Evolutionary conservation across 2,329 filamentous ascomycete genomes (phyloP).

Genomic region (Aspergillus sojae): DNA sequence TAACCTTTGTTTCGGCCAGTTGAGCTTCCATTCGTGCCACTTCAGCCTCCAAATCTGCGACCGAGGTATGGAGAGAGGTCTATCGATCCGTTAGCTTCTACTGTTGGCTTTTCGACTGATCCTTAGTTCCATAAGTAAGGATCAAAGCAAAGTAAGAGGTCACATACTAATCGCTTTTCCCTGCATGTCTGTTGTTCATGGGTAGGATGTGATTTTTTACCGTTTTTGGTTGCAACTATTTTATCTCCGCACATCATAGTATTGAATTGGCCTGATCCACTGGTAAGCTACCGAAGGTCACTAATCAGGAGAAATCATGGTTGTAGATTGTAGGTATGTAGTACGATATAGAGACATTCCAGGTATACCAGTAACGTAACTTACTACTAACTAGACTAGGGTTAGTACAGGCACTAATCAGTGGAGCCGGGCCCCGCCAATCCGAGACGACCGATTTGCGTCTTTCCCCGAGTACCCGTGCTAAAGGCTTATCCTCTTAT

Average conservation of each 20-base stretch:
- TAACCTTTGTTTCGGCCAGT: slow-evolving; percentile 36
- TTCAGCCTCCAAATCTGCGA: slow-evolving; percentile 49
- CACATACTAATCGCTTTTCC: slow-evolving; percentile 32
- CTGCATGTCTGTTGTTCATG: slow-evolving; percentile 19
- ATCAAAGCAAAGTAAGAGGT: neutral
- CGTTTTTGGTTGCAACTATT: neutral
- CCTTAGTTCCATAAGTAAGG: neutral
- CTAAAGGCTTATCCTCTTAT: neutral
- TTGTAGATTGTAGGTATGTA: neutral
- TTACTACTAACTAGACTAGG: neutral
- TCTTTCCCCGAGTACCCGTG: neutral
- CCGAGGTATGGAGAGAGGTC: slow-evolving; percentile 27
- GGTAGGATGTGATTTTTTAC: neutral
- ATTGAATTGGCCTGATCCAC: neutral
- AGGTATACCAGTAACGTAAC: too few relatives aligned
- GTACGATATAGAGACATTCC: too few relatives aligned
- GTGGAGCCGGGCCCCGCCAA: slow-evolving; percentile 11
- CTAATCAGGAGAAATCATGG: neutral
- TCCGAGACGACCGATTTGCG: slow-evolving; percentile 14
- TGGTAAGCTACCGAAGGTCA: neutral
- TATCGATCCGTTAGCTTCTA: slow-evolving; percentile 24
- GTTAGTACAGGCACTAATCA: neutral
- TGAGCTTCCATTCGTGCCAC: slow-evolving; percentile 41
- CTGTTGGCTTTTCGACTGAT: neutral
- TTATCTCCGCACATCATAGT: neutral